Evolutionary conservation across 192 early-diverging fungal genomes (phyloP), one percentile per base, ranked within the genome.

Genomic region (Coemansia umbellata): DNA sequence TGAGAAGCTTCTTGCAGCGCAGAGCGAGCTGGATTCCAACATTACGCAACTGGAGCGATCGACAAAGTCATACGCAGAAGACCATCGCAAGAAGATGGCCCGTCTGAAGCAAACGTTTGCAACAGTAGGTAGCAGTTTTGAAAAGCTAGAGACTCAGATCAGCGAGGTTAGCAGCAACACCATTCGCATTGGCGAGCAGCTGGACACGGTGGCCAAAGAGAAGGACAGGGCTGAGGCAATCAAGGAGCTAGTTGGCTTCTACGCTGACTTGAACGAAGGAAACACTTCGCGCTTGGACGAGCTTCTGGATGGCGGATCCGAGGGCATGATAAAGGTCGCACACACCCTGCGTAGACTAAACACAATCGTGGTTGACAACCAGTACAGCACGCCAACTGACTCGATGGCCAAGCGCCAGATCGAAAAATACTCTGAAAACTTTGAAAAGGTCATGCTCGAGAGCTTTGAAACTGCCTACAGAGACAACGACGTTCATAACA

Each of bases 181-280:
- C n/a, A 88, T 97, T 35, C 82, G 91, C 43, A 94, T 99, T 58
- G 93, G 96, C 50, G 96, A 99, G 65, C 94, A 99, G 75, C 81
- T 99, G 32, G 96, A 99, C 61, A 94, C 87, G 0, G 90, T 96
- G 35, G 92, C 95, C 63, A 92, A 89, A 55, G 94, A 99, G 49
- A 77, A 90, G 49, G 82, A 86, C 52, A 84, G 90, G 2, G 94
- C 94, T 0, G 82, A 86, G 18, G 89, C 96, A 37, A 88, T 92
- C 23, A 83, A 88, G 48, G 91, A 95, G 70, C 73, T 99, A 24
- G 88, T 99, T 31, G 89, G 89, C 53, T 93, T 91, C 69, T 97
- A 92, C 72, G 84, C 91, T 47, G 90, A 96, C 63, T 90, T 97
- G 56, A 91, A 91, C 48, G 78, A 82, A 17, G 92, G 88, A 8